These are phyloP conservation scores for Aechmea fasciata DNA, from an alignment of 176 grass and related monocot species.

Conservation along the genomic window DNA sequence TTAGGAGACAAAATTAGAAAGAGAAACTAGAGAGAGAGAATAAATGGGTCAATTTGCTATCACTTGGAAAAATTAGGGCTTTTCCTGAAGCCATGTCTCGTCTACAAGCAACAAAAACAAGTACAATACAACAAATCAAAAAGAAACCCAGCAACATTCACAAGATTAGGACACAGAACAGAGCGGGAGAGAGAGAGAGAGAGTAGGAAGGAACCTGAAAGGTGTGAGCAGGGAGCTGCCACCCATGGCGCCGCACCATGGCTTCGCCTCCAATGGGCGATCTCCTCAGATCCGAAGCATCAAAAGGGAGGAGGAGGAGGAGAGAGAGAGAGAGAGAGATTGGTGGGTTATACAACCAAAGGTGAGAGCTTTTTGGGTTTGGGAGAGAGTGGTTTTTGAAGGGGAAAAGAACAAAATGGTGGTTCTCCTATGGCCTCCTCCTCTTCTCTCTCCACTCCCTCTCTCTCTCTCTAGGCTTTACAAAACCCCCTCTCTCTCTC, in stretches of 20 bases:
- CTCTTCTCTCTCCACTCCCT: not conserved
- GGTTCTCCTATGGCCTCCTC: not conserved
- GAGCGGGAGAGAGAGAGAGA: not conserved
- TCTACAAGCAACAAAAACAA: not conserved
- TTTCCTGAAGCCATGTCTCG: no score
- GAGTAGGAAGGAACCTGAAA: conserved; percentile 40
- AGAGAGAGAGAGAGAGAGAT: conserved; percentile 7
- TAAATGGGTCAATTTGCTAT: no score
- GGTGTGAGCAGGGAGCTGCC: conserved; percentile 93
- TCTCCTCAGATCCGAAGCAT: conserved; percentile 14
- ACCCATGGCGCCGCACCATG: conserved; percentile 94
- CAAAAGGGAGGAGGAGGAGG: conserved; percentile 2
- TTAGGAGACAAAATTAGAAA: not conserved
- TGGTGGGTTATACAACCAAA: conserved; percentile 23
- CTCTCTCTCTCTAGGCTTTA: no score
- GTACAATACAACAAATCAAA: not conserved
- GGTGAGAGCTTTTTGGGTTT: conserved; percentile 20
- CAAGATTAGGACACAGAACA: not conserved
- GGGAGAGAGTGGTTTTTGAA: not conserved
- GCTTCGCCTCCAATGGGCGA: not conserved
- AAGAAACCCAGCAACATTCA: not conserved
- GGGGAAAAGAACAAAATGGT: not conserved
- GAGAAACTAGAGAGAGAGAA: not conserved
- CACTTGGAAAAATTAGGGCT: no score
- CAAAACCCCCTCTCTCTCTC: not conserved